Percentiles rank a stretch among this genome's conserved stretches.
Conservation (phyloP, 2,329 filamentous ascomycete genomes). For the Botrytis fabae region DNA sequence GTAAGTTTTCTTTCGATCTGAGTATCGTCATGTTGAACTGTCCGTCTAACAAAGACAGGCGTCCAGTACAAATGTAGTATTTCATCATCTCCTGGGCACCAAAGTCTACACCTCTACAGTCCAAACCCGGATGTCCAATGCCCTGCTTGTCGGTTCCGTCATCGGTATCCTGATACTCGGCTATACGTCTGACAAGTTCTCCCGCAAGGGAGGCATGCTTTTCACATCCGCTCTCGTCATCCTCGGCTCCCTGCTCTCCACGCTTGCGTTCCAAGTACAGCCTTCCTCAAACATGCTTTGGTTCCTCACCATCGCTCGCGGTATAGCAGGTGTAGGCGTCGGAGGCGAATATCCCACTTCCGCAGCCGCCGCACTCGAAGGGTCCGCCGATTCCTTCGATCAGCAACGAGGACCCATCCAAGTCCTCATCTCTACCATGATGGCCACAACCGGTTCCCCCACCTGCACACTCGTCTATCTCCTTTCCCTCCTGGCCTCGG, state of each 20-base stretch:
- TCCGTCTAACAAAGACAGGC: conserved; percentile 24
- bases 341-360: conserved; percentile 44
- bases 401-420: not conserved
- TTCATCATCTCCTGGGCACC: conserved; percentile 38
- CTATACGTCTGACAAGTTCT: conserved; percentile 40
- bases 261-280: conserved; percentile 38
- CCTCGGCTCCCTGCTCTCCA: conserved; percentile 35
- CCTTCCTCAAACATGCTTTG: conserved; percentile 41
- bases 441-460: conserved; percentile 15
- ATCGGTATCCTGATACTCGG: conserved; percentile 42
- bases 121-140: conserved; percentile 41
- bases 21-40: not conserved
- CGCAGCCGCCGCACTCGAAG: conserved; percentile 43
- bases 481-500: conserved; percentile 41
- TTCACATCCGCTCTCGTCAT: conserved; percentile 40
- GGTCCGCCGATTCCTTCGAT: conserved; percentile 38
- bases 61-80: conserved; percentile 41
- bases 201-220: conserved; percentile 41
- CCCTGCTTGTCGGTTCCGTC: conserved; percentile 40
- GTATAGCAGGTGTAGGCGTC: conserved; percentile 43
- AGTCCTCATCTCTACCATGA: conserved; percentile 14
- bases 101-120: conserved; percentile 37
- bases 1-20: not conserved
- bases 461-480: conserved; percentile 27
- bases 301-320: conserved; percentile 43